These are phyloP conservation scores for Aspergillus versicolor DNA, from an alignment of 2,329 filamentous ascomycete genomes.

Conservation along the genomic window DNA sequence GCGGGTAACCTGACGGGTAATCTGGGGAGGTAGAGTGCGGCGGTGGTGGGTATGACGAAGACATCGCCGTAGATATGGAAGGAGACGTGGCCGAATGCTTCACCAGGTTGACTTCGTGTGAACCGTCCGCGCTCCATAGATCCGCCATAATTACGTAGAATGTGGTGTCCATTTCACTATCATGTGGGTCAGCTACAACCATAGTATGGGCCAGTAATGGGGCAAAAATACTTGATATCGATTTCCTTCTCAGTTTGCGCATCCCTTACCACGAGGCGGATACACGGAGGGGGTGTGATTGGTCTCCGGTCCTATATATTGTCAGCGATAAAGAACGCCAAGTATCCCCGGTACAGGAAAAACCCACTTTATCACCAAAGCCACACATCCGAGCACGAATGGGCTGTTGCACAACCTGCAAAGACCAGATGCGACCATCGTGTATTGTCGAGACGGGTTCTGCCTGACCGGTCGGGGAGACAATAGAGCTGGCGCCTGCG, in stretches of 20 bases:
- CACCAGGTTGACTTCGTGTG: constrained; percentile 67
- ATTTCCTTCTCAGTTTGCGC: constrained; percentile 73
- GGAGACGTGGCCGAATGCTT: constrained; percentile 65
- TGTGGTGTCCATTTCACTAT: constrained; percentile 67
- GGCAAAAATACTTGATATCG: constrained; percentile 68
- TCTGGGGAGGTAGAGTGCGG: constrained; percentile 39
- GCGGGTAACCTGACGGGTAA: constrained; percentile 34
- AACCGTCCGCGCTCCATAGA: constrained; percentile 63
- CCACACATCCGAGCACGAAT: constrained; percentile 95
- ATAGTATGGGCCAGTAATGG: too few species aligned
- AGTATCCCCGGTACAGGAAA: neutral
- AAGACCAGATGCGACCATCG: constrained; percentile 53
- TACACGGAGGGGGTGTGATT: constrained; percentile 92
- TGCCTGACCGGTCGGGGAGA: constrained; percentile 35
- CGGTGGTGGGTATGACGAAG: constrained; percentile 67
- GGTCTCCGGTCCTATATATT: constrained; percentile 76
- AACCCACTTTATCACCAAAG: constrained; percentile 90
- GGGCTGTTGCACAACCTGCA: constrained; percentile 86
- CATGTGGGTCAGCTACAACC: constrained; percentile 17
- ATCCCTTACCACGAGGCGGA: constrained; percentile 78
- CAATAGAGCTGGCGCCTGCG: constrained; percentile 27
- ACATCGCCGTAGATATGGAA: constrained; percentile 77
- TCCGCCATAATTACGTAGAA: constrained; percentile 70
- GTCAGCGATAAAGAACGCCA: constrained; percentile 5
- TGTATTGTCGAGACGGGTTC: constrained; percentile 41